Conservation (phyloP, 495 filamentous ascomycete species). For the Aspergillus incahuasiensis region DNA sequence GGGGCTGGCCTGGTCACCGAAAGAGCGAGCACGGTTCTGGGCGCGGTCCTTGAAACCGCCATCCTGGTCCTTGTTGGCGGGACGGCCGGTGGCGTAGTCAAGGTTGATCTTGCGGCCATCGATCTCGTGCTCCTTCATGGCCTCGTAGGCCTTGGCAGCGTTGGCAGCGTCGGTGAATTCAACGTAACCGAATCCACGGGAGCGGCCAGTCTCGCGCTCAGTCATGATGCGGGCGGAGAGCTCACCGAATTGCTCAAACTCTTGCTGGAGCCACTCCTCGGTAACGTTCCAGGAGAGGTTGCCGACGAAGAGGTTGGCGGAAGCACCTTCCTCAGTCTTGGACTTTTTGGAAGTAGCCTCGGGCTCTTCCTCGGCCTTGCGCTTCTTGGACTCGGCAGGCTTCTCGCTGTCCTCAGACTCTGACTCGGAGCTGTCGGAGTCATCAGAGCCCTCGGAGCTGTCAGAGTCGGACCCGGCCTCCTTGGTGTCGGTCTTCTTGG, state of each 20-base stretch:
- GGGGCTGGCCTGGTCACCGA: slow-evolving; percentile 73
- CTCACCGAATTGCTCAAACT: slow-evolving; percentile 82
- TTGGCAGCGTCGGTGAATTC: slow-evolving; percentile 70
- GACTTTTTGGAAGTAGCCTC: slow-evolving; percentile 70
- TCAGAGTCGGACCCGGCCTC: not conserved
- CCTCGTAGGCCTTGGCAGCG: slow-evolving; percentile 72
- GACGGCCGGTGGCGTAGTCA: slow-evolving; percentile 76
- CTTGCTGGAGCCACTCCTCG: slow-evolving; percentile 80
- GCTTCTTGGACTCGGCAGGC: slow-evolving; percentile 68
- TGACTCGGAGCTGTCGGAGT: slow-evolving; percentile 45
- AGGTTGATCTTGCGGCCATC: slow-evolving; percentile 86
- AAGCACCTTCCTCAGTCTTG: slow-evolving; percentile 66
- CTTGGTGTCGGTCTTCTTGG: slow-evolving; percentile 28
- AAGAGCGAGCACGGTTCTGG: slow-evolving; percentile 65
- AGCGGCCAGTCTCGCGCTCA: slow-evolving; percentile 76
- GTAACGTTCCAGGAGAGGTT: slow-evolving; percentile 94
- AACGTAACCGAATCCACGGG: slow-evolving; percentile 95
- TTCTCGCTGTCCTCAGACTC: slow-evolving; percentile 44
- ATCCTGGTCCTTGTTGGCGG: slow-evolving; percentile 45
- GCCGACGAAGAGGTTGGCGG: slow-evolving; percentile 81
- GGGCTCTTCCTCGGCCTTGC: slow-evolving; percentile 74
- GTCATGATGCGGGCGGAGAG: slow-evolving; percentile 75
- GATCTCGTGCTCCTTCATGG: slow-evolving; percentile 73
- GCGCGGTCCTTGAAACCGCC: slow-evolving; percentile 49
- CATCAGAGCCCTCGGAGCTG: slow-evolving; percentile 24